These are phyloP conservation scores for Boletus rex-veris DNA, from an alignment of 768 basidiomycete species.

Conservation along the genomic window DNA sequence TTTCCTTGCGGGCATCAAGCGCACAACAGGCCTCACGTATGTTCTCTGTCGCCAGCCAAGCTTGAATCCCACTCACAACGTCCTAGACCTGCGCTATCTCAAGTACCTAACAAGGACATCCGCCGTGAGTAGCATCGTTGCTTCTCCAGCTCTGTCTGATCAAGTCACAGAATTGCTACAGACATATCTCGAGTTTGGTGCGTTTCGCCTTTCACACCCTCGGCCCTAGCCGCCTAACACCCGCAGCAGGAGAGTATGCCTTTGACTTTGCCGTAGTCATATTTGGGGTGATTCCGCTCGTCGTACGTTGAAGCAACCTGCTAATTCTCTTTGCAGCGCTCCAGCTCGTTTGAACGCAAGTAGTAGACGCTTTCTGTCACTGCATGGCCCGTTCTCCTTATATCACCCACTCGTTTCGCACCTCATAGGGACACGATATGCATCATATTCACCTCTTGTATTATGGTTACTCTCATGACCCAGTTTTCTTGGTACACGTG, in stretches of 20 bases:
- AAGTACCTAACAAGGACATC: slow-evolving; percentile 85
- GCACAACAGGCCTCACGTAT: slow-evolving; percentile 83
- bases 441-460: slow-evolving; percentile 9
- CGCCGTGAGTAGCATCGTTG: slow-evolving; percentile 57
- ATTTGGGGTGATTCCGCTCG: slow-evolving; percentile 53
- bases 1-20: slow-evolving; percentile 79
- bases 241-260: slow-evolving; percentile 65
- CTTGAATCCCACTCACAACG: background rate
- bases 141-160: background rate
- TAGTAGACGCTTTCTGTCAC: background rate
- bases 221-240: background rate
- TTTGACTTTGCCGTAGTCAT: slow-evolving; percentile 87
- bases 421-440: background rate
- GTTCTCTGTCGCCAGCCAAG: slow-evolving; percentile 23
- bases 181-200: slow-evolving; percentile 79
- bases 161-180: slow-evolving; percentile 55
- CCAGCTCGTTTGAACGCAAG: slow-evolving; percentile 66
- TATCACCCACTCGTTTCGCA: background rate
- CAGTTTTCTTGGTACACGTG: background rate
- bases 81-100: slow-evolving; percentile 63
- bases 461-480: slow-evolving; percentile 1
- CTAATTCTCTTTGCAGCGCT: slow-evolving; percentile 46
- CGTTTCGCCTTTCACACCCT: slow-evolving; percentile 19
- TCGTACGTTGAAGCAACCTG: background rate
- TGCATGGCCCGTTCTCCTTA: background rate